These are phyloP conservation scores for Neoarthrinium moseri DNA, from an alignment of 2,329 filamentous ascomycete species.

Conservation along the genomic window DNA sequence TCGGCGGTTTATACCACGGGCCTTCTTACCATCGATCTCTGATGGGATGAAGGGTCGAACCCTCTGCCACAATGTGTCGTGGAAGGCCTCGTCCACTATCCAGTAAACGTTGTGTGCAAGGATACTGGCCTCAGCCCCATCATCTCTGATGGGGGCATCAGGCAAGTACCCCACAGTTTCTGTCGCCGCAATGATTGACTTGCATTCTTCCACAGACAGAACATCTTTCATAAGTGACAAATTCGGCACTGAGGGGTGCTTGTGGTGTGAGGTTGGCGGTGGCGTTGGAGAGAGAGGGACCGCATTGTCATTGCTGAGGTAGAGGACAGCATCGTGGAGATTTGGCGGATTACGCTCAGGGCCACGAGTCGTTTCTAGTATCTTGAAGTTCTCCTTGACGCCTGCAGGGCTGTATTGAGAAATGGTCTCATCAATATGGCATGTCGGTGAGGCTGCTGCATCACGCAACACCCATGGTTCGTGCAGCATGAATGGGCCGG, in stretches of 20 bases:
- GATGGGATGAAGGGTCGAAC: constrained; percentile 58
- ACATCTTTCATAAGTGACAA: constrained; percentile 60
- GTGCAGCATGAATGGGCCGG: constrained; percentile 55
- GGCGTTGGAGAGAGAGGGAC: constrained; percentile 46
- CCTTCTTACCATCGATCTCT: constrained; percentile 52
- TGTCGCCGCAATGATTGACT: constrained; percentile 63
- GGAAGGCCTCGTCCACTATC: constrained; percentile 63
- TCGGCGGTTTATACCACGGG: constrained; percentile 64
- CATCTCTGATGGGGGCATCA: constrained; percentile 65
- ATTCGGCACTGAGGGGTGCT: constrained; percentile 62
- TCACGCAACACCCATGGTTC: constrained; percentile 58
- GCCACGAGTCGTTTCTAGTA: constrained; percentile 63
- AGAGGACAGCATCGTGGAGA: constrained; percentile 63
- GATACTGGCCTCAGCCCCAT: constrained; percentile 59
- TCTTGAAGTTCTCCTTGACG: constrained; percentile 43
- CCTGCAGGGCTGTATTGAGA: constrained; percentile 36
- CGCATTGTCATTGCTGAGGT: constrained; percentile 57
- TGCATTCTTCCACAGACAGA: constrained; percentile 61
- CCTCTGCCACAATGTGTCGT: constrained; percentile 61
- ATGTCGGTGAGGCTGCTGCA: constrained; percentile 36
- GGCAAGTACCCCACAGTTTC: constrained; percentile 66
- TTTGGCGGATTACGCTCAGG: constrained; percentile 65
- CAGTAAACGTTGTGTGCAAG: constrained; percentile 75
- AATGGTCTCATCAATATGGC: constrained; percentile 59
- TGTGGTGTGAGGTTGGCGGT: constrained; percentile 50